Evolutionary conservation across 2,329 filamentous ascomycete genomes (phyloP).

Genomic region (Ophioceras dolichostomum): DNA sequence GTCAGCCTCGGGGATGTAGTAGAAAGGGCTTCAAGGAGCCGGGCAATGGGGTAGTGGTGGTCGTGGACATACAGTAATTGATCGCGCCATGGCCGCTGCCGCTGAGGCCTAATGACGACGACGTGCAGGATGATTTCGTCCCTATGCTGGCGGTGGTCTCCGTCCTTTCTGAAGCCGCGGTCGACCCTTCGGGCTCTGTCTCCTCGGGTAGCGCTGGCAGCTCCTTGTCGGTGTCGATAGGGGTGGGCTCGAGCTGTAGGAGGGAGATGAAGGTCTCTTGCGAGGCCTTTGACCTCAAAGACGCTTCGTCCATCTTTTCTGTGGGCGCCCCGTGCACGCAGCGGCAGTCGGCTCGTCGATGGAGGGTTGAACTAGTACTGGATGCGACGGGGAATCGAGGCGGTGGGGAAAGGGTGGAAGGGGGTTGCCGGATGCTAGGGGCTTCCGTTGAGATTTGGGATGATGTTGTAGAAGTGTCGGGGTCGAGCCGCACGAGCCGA

Average conservation of each 20-base stretch:
- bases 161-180: constrained; percentile 1
- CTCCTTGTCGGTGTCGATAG: constrained; percentile 47
- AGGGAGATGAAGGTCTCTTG: constrained; percentile 51
- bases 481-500: no score
- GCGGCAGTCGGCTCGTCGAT: no score
- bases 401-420: no score
- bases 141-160: background rate
- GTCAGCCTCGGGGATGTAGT: no score
- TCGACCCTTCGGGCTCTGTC: constrained; percentile 4
- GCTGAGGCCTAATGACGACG: constrained; percentile 44
- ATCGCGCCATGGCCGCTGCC: constrained; percentile 52
- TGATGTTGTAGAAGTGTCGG: no score
- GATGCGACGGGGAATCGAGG: no score
- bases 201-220: constrained; percentile 25
- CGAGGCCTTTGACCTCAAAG: constrained; percentile 27
- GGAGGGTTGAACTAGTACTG: no score
- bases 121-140: constrained; percentile 15
- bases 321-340: no score
- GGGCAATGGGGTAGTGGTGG: background rate
- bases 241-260: constrained; percentile 69
- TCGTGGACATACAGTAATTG: constrained; percentile 53
- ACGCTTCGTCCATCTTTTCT: constrained; percentile 22
- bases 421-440: no score
- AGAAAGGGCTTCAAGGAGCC: no score
- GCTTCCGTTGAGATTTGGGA: no score